Percentiles rank a stretch among this genome's conserved stretches.
Conservation (phyloP, 1,139 yeast genomes). For the Yamadazyma sp. region DNA sequence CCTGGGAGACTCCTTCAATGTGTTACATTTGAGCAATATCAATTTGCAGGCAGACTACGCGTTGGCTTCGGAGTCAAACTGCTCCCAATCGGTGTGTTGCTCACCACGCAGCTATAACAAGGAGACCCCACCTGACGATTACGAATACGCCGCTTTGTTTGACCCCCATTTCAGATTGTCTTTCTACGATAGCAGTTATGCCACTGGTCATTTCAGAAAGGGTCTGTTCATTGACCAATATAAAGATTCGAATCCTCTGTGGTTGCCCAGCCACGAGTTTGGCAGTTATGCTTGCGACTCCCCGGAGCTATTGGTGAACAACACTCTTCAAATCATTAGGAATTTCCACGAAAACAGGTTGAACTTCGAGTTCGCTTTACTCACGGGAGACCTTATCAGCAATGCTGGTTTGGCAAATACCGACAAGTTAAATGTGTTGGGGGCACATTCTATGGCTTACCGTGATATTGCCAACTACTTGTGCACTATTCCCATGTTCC, state of each 20-base stretch:
- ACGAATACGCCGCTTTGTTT: slow-evolving; percentile 17
- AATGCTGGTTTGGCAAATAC: slow-evolving; percentile 12
- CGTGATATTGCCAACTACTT: slow-evolving; percentile 12
- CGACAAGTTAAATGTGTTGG: slow-evolving; percentile 16
- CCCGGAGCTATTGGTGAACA: slow-evolving; percentile 28
- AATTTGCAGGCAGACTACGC: slow-evolving; percentile 26
- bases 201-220: slow-evolving; percentile 22
- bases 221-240: slow-evolving; percentile 9
- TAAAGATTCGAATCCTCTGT: slow-evolving; percentile 36
- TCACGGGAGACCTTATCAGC: slow-evolving; percentile 27
- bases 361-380: slow-evolving; percentile 29
- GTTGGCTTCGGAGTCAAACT: slow-evolving; percentile 29
- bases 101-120: slow-evolving; percentile 21
- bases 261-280: slow-evolving; percentile 32
- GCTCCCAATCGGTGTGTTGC: slow-evolving; percentile 30
- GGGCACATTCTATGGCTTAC: slow-evolving; percentile 19
- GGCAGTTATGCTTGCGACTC: slow-evolving; percentile 33
- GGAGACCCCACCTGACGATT: slow-evolving; percentile 13
- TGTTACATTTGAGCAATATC: slow-evolving; percentile 30
- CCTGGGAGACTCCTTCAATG: slow-evolving; percentile 20
- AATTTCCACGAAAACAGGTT: slow-evolving; percentile 24
- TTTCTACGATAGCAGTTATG: slow-evolving; percentile 25
- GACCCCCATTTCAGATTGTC: slow-evolving; percentile 18
- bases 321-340: slow-evolving; percentile 25
- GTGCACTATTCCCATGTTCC: slow-evolving; percentile 6